Base-by-base conservation (phyloP, 148 eudicot genomes). In the Salicornia ramosissima region DNA sequence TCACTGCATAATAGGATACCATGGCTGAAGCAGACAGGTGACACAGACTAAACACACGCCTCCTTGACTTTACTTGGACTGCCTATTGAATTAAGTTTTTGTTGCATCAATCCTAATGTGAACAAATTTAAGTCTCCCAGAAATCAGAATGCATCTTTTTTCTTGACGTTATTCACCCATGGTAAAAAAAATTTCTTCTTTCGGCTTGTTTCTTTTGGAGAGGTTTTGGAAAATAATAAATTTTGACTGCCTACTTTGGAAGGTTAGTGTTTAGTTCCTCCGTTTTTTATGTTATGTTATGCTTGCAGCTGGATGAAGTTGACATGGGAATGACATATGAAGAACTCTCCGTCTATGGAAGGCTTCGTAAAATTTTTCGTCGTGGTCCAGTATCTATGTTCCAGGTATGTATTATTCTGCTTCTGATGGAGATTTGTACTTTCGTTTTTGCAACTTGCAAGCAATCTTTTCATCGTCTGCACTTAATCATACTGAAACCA, bases 311-410 rank as follows among this genome's bases (percentile, higher is more conserved):
- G 51, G 97, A 94, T 80, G 98, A 90, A 79, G 98, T 94, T 61
- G 98, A 94, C 80, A 94, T 94, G 97, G 98, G 98, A 64, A 94
- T 94, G 98, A 94, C 96, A 49, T 90, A 94, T 56, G 96, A 90
- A 73, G 98, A 94, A 58, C 96, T 94, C 75, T 94, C 97, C 29
- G 88, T 80, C 13, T 94, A 94, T 57, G 98, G 98, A 68, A 86
- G 97, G 67, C 53, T 94, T 85, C 88, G 98, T 24, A 94, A 94
- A 84, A 86, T 94, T 72, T 90, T 84, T 79, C 90, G 96, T 11
- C 83, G 90, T 53, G 97, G 98, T 55, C 98, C 97, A 28, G 87
- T 90, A 39, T 94, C 98, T 39, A 94, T 94, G 98, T 94, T 90
- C 77, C 81, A 86, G 98, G 97, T 94, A 79, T 40, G 85, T 79